Percentiles rank a stretch among this genome's conserved stretches.
Conservation (phyloP, 2,329 filamentous ascomycete genomes). For the Zymoseptoria brevis region DNA sequence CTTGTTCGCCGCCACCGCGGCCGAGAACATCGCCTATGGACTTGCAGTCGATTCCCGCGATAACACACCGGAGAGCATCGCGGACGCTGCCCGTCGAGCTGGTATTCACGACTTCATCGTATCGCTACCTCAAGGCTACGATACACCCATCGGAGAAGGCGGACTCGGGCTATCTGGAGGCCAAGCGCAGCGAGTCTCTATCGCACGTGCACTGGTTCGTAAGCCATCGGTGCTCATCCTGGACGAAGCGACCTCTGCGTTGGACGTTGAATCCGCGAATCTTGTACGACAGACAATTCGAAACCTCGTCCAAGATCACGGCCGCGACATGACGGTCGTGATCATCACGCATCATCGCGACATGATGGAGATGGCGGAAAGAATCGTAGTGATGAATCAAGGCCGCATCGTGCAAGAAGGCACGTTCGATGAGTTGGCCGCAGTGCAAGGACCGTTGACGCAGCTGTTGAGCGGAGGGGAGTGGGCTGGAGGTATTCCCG, state of each 20-base stretch:
- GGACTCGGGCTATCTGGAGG: slow-evolving; percentile 69
- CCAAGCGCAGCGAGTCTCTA: slow-evolving; percentile 72
- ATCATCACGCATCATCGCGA: slow-evolving; percentile 74
- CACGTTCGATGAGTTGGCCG: slow-evolving; percentile 52
- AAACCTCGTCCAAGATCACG: slow-evolving; percentile 37
- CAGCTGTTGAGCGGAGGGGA: slow-evolving; percentile 35
- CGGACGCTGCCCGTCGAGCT: slow-evolving; percentile 45
- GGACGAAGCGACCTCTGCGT: slow-evolving; percentile 77
- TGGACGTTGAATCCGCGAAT: slow-evolving; percentile 63
- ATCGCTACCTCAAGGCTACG: slow-evolving; percentile 62
- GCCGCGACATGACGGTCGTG: slow-evolving; percentile 55
- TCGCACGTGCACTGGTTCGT: slow-evolving; percentile 69
- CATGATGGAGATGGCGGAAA: slow-evolving; percentile 78
- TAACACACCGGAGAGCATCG: slow-evolving; percentile 39
- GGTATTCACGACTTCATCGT: slow-evolving; percentile 70
- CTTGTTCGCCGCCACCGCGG: slow-evolving; percentile 69
- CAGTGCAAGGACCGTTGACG: slow-evolving; percentile 24
- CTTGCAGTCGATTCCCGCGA: slow-evolving; percentile 49
- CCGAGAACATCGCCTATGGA: slow-evolving; percentile 77
- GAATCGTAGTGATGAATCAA: slow-evolving; percentile 64
- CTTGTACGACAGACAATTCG: slow-evolving; percentile 57
- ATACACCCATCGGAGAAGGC: slow-evolving; percentile 68
- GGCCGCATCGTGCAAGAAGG: slow-evolving; percentile 61
- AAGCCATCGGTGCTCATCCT: slow-evolving; percentile 66
- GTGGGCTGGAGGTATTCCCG: slow-evolving; percentile 12